phyloP scores from a whole-genome alignment of 2,329 filamentous ascomycete genomes.

The Beauveria australis region DNA sequence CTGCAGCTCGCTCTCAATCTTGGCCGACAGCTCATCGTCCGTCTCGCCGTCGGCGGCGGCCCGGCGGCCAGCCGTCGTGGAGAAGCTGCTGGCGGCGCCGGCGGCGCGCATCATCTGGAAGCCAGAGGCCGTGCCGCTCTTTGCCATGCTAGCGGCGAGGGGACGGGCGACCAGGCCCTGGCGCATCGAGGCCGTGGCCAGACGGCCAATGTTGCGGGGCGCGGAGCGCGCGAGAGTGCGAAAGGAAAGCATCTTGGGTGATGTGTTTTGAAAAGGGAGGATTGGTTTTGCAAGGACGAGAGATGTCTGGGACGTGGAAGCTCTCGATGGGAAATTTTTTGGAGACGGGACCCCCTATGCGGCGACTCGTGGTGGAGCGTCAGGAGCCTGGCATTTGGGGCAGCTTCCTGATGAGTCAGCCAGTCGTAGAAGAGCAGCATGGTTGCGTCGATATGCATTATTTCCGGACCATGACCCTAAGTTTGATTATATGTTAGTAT shows the following conservation, averaged over 20 bases:
- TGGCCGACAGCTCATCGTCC: conserved; percentile 74
- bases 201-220: conserved; percentile 54
- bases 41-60: conserved; percentile 38
- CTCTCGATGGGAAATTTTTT: conserved; percentile 1
- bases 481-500: too few relatives aligned
- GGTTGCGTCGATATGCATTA: neutral
- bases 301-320: neutral
- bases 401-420: conserved; percentile 7
- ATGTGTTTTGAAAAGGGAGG: neutral
- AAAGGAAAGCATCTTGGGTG: conserved; percentile 56
- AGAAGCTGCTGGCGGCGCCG: conserved; percentile 41
- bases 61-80: conserved; percentile 33
- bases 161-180: conserved; percentile 41
- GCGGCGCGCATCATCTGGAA: conserved; percentile 23
- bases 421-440: neutral
- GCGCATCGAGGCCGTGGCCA: conserved; percentile 43
- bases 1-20: conserved; percentile 75
- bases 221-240: conserved; percentile 57
- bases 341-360: neutral
- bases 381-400: conserved; percentile 5
- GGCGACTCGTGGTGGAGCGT: neutral
- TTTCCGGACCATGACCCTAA: too few relatives aligned
- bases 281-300: neutral
- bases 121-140: conserved; percentile 10
- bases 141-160: conserved; percentile 23